Evolutionary conservation across 2,329 filamentous ascomycete species (phyloP).

Genomic region (Pseudocercospora fuligena): DNA sequence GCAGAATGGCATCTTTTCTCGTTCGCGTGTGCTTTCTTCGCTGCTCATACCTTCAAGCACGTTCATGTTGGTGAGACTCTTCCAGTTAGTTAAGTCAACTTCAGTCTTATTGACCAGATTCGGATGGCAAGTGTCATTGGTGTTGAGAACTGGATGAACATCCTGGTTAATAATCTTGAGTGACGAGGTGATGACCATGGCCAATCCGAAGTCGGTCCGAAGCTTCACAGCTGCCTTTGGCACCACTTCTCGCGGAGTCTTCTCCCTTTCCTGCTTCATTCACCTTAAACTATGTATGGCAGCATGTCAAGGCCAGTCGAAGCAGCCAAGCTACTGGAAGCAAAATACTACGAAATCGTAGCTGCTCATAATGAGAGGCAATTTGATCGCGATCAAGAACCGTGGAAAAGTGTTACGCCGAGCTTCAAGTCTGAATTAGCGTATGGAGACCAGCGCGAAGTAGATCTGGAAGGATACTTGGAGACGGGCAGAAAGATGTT

Average conservation of each 20-base stretch:
- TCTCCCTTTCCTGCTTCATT: neutral
- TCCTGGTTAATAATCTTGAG: no score
- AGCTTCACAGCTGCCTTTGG: no score
- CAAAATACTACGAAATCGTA: constrained; percentile 2
- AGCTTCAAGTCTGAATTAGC: neutral
- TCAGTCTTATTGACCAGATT: neutral
- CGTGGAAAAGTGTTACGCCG: neutral
- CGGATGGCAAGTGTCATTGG: neutral
- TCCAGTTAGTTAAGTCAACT: neutral
- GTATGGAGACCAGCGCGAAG: constrained; percentile 2
- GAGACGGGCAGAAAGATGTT: neutral
- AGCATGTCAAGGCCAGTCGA: neutral
- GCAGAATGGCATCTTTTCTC: neutral
- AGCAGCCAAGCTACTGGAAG: constrained; percentile 1
- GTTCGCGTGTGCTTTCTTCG: neutral
- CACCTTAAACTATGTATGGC: neutral
- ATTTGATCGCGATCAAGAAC: neutral
- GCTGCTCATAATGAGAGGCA: constrained; percentile 5
- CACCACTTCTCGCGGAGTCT: no score
- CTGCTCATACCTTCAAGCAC: neutral
- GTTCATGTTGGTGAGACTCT: no score
- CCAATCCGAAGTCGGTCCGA: neutral
- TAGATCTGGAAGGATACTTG: neutral
- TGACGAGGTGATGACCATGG: no score
- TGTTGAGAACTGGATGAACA: neutral